A percentile compares a stretch with the other conserved stretches of the same genome.
Evolutionary conservation across 2,329 filamentous ascomycete genomes (phyloP).

Genomic region (Akanthomyces uredinophilus): DNA sequence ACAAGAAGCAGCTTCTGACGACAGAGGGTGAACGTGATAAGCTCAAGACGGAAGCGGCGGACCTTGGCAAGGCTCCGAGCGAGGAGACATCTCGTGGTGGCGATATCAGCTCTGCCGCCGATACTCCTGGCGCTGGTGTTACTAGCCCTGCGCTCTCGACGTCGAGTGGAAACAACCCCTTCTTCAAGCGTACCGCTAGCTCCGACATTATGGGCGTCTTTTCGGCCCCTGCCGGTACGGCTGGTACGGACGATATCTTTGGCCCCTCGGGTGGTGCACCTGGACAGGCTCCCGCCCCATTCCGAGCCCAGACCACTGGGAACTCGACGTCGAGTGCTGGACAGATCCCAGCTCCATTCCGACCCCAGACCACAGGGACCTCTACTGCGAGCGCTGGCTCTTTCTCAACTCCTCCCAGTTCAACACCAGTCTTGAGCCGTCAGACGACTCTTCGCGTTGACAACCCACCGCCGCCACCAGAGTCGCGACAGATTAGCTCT

Average conservation of each 20-base stretch:
- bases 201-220: conserved; percentile 55
- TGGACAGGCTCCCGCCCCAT: conserved; percentile 31
- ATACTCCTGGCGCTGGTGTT: conserved; percentile 42
- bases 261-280: conserved; percentile 50
- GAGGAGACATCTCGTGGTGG: conserved; percentile 53
- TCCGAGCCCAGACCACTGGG: conserved; percentile 53
- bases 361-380: conserved; percentile 54
- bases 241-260: conserved; percentile 70
- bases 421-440: conserved; percentile 60
- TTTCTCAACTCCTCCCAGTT: conserved; percentile 48
- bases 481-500: conserved; percentile 73
- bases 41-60: conserved; percentile 72
- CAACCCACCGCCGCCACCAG: conserved; percentile 55
- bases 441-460: conserved; percentile 55
- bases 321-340: conserved; percentile 46
- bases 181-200: conserved; percentile 71
- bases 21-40: conserved; percentile 86
- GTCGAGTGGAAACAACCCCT: conserved; percentile 83
- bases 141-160: conserved; percentile 65
- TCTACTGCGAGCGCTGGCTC: conserved; percentile 48
- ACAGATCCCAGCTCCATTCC: conserved; percentile 36
- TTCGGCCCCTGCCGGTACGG: conserved; percentile 50
- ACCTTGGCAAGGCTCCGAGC: conserved; percentile 57
- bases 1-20: conserved; percentile 93
- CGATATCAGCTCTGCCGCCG: conserved; percentile 45